These are phyloP conservation scores for Lecanosticta acicola DNA, from an alignment of 2,329 filamentous ascomycete species.

Conservation along the genomic window DNA sequence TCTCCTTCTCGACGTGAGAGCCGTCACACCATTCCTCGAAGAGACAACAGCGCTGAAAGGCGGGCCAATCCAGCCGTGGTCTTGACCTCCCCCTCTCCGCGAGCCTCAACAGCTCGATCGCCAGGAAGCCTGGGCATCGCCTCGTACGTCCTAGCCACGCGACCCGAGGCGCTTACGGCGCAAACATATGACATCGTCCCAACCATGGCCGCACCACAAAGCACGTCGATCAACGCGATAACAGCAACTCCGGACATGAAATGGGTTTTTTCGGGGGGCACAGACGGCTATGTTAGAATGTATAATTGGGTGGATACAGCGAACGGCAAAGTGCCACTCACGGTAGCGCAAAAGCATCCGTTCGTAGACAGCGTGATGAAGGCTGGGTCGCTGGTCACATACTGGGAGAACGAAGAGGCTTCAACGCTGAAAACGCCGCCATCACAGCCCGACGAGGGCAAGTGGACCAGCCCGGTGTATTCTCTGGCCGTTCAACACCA, in stretches of 20 bases:
- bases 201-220: constrained; percentile 92
- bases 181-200: constrained; percentile 89
- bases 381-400: constrained; percentile 86
- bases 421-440: constrained; percentile 27
- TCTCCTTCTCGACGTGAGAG: constrained; percentile 38
- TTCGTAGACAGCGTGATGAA: constrained; percentile 98
- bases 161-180: constrained; percentile 72
- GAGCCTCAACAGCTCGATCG: constrained; percentile 30
- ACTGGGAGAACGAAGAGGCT: constrained; percentile 96
- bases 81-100: constrained; percentile 44
- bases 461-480: constrained; percentile 73
- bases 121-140: constrained; percentile 24
- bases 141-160: constrained; percentile 43
- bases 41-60: constrained; percentile 5
- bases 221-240: constrained; percentile 90
- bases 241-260: constrained; percentile 88
- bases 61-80: constrained; percentile 42
- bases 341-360: constrained; percentile 89
- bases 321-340: constrained; percentile 88
- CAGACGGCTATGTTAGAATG: constrained; percentile 92
- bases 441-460: constrained; percentile 45
- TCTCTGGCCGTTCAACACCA: constrained; percentile 86
- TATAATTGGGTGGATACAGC: constrained; percentile 94
- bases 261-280: constrained; percentile 90
- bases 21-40: constrained; percentile 18